Conservation (phyloP, 495 filamentous ascomycete genomes). For the Tricharina praecox region DNA sequence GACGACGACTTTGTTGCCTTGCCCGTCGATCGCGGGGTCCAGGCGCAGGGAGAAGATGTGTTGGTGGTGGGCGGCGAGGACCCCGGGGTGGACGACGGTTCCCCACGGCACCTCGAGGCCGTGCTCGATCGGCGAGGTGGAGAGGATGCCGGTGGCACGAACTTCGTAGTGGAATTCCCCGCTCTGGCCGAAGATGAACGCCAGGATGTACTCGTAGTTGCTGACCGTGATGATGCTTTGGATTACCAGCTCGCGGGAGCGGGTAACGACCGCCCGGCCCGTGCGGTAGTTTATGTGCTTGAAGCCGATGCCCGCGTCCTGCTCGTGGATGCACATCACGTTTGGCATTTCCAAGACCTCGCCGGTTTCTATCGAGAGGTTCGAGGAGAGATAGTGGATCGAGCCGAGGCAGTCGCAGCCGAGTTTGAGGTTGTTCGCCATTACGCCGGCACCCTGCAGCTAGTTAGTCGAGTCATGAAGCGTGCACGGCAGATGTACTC, state of each 20-base stretch:
- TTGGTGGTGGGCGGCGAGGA: slow-evolving; percentile 58
- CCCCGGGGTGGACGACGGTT: slow-evolving; percentile 73
- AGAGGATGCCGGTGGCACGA: slow-evolving; percentile 71
- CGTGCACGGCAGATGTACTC: not conserved
- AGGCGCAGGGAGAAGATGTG: slow-evolving; percentile 82
- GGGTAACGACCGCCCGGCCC: slow-evolving; percentile 44
- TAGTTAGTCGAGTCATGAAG: slow-evolving; percentile 11
- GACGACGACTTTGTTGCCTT: slow-evolving; percentile 49
- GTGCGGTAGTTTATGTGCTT: slow-evolving; percentile 76
- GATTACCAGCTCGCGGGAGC: slow-evolving; percentile 54
- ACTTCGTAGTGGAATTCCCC: slow-evolving; percentile 67
- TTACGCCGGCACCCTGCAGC: slow-evolving; percentile 44
- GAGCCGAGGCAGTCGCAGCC: slow-evolving; percentile 57
- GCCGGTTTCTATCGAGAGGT: slow-evolving; percentile 40
- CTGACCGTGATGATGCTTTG: slow-evolving; percentile 46
- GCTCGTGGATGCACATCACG: slow-evolving; percentile 64
- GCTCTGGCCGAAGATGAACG: slow-evolving; percentile 73
- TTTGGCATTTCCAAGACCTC: slow-evolving; percentile 46
- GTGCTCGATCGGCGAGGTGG: slow-evolving; percentile 62
- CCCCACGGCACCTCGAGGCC: slow-evolving; percentile 55
- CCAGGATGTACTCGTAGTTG: slow-evolving; percentile 58
- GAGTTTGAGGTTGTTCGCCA: slow-evolving; percentile 56
- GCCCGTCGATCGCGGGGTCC: slow-evolving; percentile 66
- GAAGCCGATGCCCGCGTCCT: slow-evolving; percentile 57
- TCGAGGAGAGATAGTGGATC: slow-evolving; percentile 54